Evolutionary conservation across 768 basidiomycete genomes (phyloP), one percentile per base, ranked within the genome.

Genomic region (Dacryopinax spathularia): DNA sequence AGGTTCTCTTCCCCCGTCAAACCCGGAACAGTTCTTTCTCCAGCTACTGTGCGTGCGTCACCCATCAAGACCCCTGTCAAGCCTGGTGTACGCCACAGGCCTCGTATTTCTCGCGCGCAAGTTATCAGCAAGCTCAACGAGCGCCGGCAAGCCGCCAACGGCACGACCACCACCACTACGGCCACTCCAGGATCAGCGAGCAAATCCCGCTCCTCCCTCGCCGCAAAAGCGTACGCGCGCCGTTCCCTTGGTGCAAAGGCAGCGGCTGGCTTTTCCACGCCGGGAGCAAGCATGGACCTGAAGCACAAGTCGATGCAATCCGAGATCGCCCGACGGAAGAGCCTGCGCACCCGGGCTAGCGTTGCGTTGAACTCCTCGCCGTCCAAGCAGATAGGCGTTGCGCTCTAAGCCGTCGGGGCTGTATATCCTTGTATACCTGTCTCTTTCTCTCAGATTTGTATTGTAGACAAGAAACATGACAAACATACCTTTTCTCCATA

Each of bases 61-160:
- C 48, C 48, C 31, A 27, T 29, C 10, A 56, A 56, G 29, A 56
- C 5, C 15, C 25, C 13, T 22, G 4, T 6, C 39, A 6, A 41
- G 7, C 39, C 25, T 29, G 25, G 10, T 5, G 10, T 22, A 6
- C 39, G 39, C 39, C 81, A 86, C 63, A 85, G 83, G 70, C 89
- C 89, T 2, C 82, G 88, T 7, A 88, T 91, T 66, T 91, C 89
- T 41, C 82, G 89, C 36, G 88, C 87, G 29, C 86, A 84, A 65
- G 87, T 91, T 37, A 88, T 90, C 44, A 86, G 88, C 0, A 82
- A 79, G 68, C 75, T 90, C 34, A 86, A 85, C 0, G 86, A 86
- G 15, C 86, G 90, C 72, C 82, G 89, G 5, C 25, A 56, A 27
- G 48, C 48, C 18, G 48, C 48, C 10, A 29, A 3, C 5, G 48